phyloP scores from a whole-genome alignment of 1,284 basidiomycete genomes.

The Fistulinella cinereoalba region DNA sequence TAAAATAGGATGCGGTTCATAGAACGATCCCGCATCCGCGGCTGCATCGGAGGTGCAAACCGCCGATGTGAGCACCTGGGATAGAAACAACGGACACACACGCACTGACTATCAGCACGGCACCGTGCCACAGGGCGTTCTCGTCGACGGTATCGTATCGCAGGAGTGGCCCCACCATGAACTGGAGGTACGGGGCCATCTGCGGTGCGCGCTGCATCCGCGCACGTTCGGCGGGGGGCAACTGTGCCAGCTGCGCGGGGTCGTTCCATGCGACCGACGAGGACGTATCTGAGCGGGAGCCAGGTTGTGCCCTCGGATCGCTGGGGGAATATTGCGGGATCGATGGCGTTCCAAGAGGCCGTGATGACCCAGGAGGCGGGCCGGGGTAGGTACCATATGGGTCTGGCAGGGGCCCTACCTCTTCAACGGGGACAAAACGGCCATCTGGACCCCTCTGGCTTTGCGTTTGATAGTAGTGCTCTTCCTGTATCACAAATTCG shows the following conservation, averaged over 20 bases:
- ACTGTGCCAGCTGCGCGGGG: constrained; percentile 42
- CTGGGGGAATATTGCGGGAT: constrained; percentile 5
- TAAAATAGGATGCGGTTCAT: constrained; percentile 73
- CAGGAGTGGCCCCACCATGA: constrained; percentile 86
- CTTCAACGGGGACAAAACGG: constrained; percentile 49
- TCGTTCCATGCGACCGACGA: constrained; percentile 13
- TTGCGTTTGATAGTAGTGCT: constrained; percentile 22
- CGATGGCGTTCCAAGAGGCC: constrained; percentile 20
- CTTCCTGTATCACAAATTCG: constrained; percentile 42
- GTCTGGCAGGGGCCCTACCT: constrained; percentile 52
- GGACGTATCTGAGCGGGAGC: constrained; percentile 10
- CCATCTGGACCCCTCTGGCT: constrained; percentile 51
- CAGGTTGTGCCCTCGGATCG: constrained; percentile 5
- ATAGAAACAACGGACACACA: not conserved
- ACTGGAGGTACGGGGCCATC: constrained; percentile 71
- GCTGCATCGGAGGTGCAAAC: no score
- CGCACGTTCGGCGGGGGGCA: constrained; percentile 65
- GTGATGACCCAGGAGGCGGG: constrained; percentile 22
- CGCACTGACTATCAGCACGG: constrained; percentile 81
- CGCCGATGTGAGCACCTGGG: constrained; percentile 6
- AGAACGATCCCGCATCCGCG: constrained; percentile 76
- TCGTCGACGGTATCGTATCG: constrained; percentile 88
- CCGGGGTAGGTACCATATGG: constrained; percentile 38
- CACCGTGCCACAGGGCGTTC: constrained; percentile 80
- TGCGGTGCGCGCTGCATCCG: constrained; percentile 50